phyloP scores from a whole-genome alignment of 768 basidiomycete species.

The Pleurotus giganteus region DNA sequence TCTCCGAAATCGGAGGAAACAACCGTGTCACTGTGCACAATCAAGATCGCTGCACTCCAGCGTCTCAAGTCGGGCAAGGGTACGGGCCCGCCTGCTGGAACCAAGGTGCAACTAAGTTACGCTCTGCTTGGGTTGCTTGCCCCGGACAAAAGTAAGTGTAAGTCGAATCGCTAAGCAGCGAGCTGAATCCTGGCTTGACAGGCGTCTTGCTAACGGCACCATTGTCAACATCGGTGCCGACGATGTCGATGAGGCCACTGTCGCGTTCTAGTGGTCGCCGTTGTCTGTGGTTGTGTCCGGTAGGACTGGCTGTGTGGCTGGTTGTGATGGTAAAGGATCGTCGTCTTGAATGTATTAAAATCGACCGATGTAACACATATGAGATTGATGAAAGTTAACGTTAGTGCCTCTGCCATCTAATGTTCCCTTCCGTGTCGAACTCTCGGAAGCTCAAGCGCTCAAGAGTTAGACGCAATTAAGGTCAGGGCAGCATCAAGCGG shows the following conservation, averaged over 20 bases:
- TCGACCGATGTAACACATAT: no score
- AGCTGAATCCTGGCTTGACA: neutral
- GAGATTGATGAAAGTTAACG: no score
- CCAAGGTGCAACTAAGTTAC: slow-evolving; percentile 11
- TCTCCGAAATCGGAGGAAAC: slow-evolving; percentile 9
- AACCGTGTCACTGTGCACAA: slow-evolving; percentile 11
- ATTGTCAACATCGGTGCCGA: neutral
- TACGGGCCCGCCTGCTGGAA: slow-evolving; percentile 13
- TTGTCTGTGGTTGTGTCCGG: no score
- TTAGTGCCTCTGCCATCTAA: no score
- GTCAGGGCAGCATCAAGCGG: no score
- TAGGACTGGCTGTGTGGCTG: no score
- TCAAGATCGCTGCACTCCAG: slow-evolving; percentile 12
- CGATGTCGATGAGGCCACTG: neutral
- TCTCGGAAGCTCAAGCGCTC: no score
- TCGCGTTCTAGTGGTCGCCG: neutral
- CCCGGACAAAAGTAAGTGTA: neutral
- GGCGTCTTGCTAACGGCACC: neutral
- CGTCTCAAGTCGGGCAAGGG: slow-evolving; percentile 15
- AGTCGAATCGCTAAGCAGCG: neutral
- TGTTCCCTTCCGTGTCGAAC: no score
- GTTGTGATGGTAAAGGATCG: no score
- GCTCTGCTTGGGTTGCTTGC: slow-evolving; percentile 15
- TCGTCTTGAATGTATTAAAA: no score
- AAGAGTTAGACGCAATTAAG: no score